A percentile compares a stretch with the other conserved stretches of the same genome.
Conservation (phyloP, 2,329 filamentous ascomycete species). For the Arthrocladium fulminans region DNA sequence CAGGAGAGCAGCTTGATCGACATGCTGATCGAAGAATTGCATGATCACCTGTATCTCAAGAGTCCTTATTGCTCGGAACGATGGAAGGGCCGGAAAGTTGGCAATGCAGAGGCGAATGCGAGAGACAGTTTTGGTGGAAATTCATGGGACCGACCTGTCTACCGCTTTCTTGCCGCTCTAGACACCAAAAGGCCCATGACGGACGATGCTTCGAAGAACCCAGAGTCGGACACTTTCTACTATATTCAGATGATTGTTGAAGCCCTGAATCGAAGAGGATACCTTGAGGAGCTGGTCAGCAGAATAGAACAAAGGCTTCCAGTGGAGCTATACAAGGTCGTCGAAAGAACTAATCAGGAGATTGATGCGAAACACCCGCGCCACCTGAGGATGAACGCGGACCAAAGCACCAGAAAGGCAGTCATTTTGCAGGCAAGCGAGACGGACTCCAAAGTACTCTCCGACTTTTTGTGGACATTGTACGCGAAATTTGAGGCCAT, state of each 20-base stretch:
- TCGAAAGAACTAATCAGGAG: slow-evolving; percentile 90
- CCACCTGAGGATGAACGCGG: slow-evolving; percentile 48
- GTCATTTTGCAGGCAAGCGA: slow-evolving; percentile 63
- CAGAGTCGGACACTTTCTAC: slow-evolving; percentile 88
- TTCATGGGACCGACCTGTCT: slow-evolving; percentile 46
- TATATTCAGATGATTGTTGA: slow-evolving; percentile 86
- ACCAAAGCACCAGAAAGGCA: slow-evolving; percentile 43
- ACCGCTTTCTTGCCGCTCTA: slow-evolving; percentile 49
- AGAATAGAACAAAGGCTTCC: slow-evolving; percentile 86
- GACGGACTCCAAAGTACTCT: slow-evolving; percentile 73
- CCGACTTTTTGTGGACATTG: slow-evolving; percentile 82
- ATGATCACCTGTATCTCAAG: slow-evolving; percentile 94
- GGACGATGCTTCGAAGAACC: slow-evolving; percentile 87
- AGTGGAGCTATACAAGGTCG: slow-evolving; percentile 85
- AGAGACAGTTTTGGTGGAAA: slow-evolving; percentile 25
- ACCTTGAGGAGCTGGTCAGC: slow-evolving; percentile 77
- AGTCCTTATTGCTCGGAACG: slow-evolving; percentile 94
- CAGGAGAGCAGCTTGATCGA: slow-evolving; percentile 89
- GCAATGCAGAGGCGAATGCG: slow-evolving; percentile 24
- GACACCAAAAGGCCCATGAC: slow-evolving; percentile 51
- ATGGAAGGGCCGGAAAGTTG: slow-evolving; percentile 64
- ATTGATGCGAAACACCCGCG: slow-evolving; percentile 89
- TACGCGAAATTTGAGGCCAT: slow-evolving; percentile 98
- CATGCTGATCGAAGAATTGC: slow-evolving; percentile 91
- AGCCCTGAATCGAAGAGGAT: slow-evolving; percentile 77